Conservation (phyloP, 148 eudicot genomes). For the Tetragonia tetragonoides region DNA sequence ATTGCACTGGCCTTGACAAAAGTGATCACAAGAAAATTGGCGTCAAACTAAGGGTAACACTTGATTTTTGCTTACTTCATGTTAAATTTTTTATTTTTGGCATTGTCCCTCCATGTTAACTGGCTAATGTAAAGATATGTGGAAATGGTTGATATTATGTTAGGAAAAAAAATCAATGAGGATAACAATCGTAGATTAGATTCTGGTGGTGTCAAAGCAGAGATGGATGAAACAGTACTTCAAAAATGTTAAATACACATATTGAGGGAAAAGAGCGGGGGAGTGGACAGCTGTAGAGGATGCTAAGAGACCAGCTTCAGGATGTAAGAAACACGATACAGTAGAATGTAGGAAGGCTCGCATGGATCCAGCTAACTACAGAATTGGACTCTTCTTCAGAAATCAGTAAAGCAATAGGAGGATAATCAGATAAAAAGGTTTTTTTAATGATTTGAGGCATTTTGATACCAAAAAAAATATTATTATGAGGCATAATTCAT, state of each 20-base stretch:
- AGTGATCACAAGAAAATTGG: slow-evolving; percentile 88
- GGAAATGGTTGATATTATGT: neutral
- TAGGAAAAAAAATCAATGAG: neutral
- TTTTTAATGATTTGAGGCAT: neutral
- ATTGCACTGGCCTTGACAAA: slow-evolving; percentile 74
- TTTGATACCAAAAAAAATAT: too few relatives aligned
- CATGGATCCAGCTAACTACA: neutral
- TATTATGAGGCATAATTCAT: neutral
- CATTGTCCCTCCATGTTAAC: neutral
- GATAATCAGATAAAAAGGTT: neutral
- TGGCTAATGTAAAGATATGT: neutral
- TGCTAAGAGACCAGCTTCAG: neutral
- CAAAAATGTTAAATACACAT: neutral
- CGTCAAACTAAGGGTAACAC: slow-evolving; percentile 76
- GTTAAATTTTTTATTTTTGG: neutral
- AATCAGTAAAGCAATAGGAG: neutral
- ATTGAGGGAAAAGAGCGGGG: neutral
- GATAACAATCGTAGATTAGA: neutral
- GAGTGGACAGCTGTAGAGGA: neutral
- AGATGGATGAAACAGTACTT: neutral
- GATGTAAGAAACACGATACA: neutral
- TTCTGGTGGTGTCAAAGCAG: neutral
- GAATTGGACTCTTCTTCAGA: neutral
- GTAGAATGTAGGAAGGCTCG: neutral
- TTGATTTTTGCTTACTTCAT: slow-evolving; percentile 1